Conservation (phyloP, 139 green algal species). For the Chlamydomonas sphaeroides region DNA sequence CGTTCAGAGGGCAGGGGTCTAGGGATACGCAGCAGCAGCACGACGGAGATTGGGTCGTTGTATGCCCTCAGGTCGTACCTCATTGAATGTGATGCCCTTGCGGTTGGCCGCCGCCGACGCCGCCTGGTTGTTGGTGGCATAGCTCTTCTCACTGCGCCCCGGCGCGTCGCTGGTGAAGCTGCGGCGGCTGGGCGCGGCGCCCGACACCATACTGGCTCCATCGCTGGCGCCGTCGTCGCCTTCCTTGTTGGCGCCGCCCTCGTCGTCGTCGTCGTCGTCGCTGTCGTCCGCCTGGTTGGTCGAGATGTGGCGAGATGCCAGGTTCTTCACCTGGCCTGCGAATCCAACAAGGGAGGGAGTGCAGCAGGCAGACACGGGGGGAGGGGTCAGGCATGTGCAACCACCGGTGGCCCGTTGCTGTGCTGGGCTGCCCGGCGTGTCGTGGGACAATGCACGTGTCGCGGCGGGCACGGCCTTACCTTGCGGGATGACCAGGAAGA, state of each 20-base stretch:
- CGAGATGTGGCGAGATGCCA: conserved; percentile 26
- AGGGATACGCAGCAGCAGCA: no score
- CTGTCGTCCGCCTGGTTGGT: conserved; percentile 3
- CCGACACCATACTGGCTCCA: conserved; percentile 9
- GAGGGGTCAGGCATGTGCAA: no score
- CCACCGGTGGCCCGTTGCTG: no score
- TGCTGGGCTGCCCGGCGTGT: no score
- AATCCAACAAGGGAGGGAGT: neutral
- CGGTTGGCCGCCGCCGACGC: neutral
- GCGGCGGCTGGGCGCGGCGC: neutral
- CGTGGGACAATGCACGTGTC: no score
- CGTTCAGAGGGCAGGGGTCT: no score
- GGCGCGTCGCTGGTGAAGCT: neutral
- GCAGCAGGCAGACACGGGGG: neutral
- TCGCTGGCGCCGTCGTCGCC: conserved; percentile 5
- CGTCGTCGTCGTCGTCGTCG: conserved; percentile 8
- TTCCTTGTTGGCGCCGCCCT: neutral
- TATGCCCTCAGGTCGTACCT: conserved; percentile 26
- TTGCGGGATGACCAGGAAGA: conserved; percentile 59
- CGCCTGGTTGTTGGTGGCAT: no score
- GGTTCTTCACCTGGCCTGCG: conserved; percentile 13
- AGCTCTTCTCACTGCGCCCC: neutral
- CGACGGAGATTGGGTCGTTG: no score
- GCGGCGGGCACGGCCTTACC: neutral
- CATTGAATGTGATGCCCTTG: conserved; percentile 27